Conservation (phyloP, 2,329 filamentous ascomycete genomes). For the Trichothecium sympodiale region DNA sequence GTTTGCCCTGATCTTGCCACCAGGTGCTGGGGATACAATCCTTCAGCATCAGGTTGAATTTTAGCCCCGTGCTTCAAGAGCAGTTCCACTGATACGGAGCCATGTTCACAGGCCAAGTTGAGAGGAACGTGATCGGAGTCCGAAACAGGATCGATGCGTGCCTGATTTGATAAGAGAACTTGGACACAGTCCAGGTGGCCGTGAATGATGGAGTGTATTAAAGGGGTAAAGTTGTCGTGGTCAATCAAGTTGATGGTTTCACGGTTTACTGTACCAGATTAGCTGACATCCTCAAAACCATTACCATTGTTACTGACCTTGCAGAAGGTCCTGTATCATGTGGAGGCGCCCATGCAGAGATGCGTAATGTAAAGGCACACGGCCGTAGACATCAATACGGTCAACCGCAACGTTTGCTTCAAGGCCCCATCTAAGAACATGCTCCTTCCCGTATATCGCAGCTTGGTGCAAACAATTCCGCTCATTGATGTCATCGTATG, state of each 20-base stretch:
- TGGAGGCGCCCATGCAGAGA: conserved; percentile 86
- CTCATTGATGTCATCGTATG: conserved; percentile 95
- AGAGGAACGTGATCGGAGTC: conserved; percentile 88
- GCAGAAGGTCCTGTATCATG: conserved; percentile 66
- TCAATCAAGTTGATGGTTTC: conserved; percentile 80
- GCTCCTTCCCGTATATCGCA: conserved; percentile 80
- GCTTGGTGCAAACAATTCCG: conserved; percentile 93
- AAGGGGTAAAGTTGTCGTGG: conserved; percentile 91
- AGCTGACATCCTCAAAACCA: neutral
- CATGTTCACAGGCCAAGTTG: conserved; percentile 91
- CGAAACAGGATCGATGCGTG: conserved; percentile 75
- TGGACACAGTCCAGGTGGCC: conserved; percentile 72
- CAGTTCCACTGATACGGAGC: conserved; percentile 70
- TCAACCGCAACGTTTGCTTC: conserved; percentile 63
- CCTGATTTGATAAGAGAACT: conserved; percentile 62
- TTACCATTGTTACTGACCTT: conserved; percentile 30
- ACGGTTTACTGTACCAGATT: conserved; percentile 39
- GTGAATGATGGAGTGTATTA: conserved; percentile 92
- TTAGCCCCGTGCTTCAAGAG: conserved; percentile 70
- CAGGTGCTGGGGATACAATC: conserved; percentile 91
- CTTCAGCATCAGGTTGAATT: conserved; percentile 90
- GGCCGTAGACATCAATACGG: conserved; percentile 83
- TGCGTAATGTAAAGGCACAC: conserved; percentile 89
- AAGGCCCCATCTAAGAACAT: conserved; percentile 70
- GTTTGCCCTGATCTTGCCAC: conserved; percentile 82